phyloP scores from a whole-genome alignment of 2,329 filamentous ascomycete species.

The Neopestalotiopsis rosae region DNA sequence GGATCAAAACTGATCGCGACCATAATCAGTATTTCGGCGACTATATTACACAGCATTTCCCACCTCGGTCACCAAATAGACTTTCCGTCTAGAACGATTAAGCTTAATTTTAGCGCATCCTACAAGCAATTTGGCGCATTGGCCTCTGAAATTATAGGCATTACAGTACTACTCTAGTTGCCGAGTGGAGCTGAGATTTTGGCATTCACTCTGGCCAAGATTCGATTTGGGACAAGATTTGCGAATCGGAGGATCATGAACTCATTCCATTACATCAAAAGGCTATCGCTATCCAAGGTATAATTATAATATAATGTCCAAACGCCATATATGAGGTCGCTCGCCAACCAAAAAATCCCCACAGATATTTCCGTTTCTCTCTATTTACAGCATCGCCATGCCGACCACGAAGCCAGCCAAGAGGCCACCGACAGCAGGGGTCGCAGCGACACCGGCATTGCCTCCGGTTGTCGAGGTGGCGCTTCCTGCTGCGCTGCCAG shows the following conservation, averaged over 20 bases:
- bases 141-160: no score
- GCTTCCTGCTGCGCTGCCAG: constrained; percentile 12
- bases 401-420: constrained; percentile 13
- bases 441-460: constrained; percentile 5
- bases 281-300: constrained; percentile 1
- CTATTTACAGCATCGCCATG: constrained; percentile 7
- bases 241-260: neutral
- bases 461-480: neutral
- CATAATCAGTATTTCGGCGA: no score
- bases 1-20: no score
- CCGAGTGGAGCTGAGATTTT: no score
- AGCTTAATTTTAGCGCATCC: no score
- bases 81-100: no score
- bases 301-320: neutral
- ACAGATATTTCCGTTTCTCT: neutral
- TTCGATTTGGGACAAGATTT: no score
- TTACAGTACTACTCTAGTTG: no score
- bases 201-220: no score
- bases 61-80: no score
- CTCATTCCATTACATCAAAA: neutral
- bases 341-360: neutral
- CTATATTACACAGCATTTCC: no score
- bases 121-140: no score
- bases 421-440: constrained; percentile 12
- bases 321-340: neutral